Base-by-base conservation (phyloP, 2,329 filamentous ascomycete genomes). In the Talaromyces marneffei region DNA sequence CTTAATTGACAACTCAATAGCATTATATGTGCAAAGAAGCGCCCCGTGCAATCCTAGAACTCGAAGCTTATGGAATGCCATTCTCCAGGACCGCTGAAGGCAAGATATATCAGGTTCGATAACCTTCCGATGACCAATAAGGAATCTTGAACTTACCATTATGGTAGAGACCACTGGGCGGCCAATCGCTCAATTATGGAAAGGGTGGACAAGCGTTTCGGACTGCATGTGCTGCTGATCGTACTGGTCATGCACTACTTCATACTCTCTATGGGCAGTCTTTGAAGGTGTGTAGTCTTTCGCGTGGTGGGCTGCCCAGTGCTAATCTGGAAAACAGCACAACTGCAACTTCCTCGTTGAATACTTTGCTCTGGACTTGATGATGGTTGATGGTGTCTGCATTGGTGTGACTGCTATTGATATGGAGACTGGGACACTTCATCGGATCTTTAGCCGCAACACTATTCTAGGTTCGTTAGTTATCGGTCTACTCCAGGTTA, bases 331-430 rank as follows among this genome's bases (percentile, higher is more conserved):
- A 25, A n/a, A 9, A 64, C 85, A 90, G 74, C 92, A 97, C 85
- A 96, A 97, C 84, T 97, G 93, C 74, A 97, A 97, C 83, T 99
- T 97, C 85, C 97, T 99, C 80, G 97, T 99, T 77, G 94, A 97
- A 80, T 97, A 92, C 84, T 99, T 97, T 77, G 94, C 92, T 70
- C 85, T 96, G 68, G 94, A 97, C 75, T 81, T 97, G 78, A 89
- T 99, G 72, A 97, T 97, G 93, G 89, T 97, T 80, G 90, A 95
- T 71, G 93, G 93, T 64, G 90, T 93, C 78, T 97, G 93, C 83
- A 92, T 92, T 69, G 94, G 94, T 85, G 90, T 97, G 68, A 83
- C 97, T 68, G 93, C 93, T 63, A 96, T 97, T 82, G 97, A 97
- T 85, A 92, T 97, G 81, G 93, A 97, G 80, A 94, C 97, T 73